These are phyloP conservation scores for Euphorbia schlechtendalii DNA, from an alignment of 441 rosid species.

Conservation along the genomic window DNA sequence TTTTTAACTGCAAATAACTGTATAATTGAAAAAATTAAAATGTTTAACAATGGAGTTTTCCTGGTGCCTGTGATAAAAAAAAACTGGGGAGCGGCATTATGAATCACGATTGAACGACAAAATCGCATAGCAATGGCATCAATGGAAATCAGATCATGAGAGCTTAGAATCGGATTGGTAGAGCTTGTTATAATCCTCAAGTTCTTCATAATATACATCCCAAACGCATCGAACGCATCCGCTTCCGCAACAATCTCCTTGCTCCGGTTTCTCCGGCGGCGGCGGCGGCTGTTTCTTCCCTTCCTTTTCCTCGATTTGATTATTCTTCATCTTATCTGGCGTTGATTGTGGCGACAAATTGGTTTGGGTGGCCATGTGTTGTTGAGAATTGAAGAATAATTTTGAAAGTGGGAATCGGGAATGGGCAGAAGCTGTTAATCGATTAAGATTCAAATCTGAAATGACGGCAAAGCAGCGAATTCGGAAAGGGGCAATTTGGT, in stretches of 20 bases:
- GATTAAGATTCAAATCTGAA: constrained; percentile 25
- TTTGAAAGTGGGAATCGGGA: constrained; percentile 20
- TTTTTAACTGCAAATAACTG: no score
- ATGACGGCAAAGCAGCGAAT: constrained; percentile 18
- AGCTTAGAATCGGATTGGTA: constrained; percentile 21
- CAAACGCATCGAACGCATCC: constrained; percentile 97
- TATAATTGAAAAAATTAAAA: no score
- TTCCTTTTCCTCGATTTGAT: constrained; percentile 15
- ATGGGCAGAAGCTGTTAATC: not conserved
- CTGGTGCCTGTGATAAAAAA: no score
- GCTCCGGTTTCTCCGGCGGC: constrained; percentile 89
- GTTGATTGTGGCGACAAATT: constrained; percentile 9
- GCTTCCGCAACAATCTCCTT: constrained; percentile 93
- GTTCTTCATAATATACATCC: constrained; percentile 89
- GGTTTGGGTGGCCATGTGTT: constrained; percentile 27
- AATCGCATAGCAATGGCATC: no score
- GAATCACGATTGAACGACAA: no score
- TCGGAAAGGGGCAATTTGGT: constrained; percentile 7
- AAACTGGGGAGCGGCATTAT: no score
- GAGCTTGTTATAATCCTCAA: constrained; percentile 63
- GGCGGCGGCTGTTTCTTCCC: constrained; percentile 29
- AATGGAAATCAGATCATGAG: not conserved
- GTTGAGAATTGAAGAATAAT: not conserved
- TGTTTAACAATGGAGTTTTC: no score
- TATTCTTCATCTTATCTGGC: constrained; percentile 9